Evolutionary conservation across 495 filamentous ascomycete species (phyloP).

Genomic region (Antarctomyces pellizariae): DNA sequence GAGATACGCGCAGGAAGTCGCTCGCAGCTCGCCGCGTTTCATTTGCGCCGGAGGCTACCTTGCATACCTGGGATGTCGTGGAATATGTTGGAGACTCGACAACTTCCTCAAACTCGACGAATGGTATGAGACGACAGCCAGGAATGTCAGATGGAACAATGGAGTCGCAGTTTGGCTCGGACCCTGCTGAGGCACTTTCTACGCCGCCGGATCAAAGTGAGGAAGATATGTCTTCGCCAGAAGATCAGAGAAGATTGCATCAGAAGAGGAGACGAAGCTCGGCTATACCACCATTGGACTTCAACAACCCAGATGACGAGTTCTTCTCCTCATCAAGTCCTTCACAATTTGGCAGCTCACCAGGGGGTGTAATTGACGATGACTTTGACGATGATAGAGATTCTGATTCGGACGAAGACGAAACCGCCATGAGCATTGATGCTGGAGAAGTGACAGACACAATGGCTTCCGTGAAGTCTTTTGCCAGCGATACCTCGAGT

Average conservation of each 20-base stretch:
- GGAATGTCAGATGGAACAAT: slow-evolving; percentile 20
- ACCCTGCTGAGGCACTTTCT: slow-evolving; percentile 36
- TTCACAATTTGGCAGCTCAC: slow-evolving; percentile 44
- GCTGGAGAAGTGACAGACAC: slow-evolving; percentile 48
- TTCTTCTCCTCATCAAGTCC: slow-evolving; percentile 56
- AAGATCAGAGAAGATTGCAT: slow-evolving; percentile 42
- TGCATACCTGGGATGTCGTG: slow-evolving; percentile 93
- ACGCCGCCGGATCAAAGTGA: slow-evolving; percentile 37
- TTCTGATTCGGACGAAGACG: slow-evolving; percentile 36
- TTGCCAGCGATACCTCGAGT: slow-evolving; percentile 35
- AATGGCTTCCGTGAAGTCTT: slow-evolving; percentile 29
- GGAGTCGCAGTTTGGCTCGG: slow-evolving; percentile 21
- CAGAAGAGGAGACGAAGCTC: slow-evolving; percentile 44
- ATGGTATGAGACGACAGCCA: slow-evolving; percentile 46
- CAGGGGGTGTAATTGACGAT: slow-evolving; percentile 32
- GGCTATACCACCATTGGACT: slow-evolving; percentile 32
- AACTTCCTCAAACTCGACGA: slow-evolving; percentile 53
- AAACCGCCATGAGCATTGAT: slow-evolving; percentile 52
- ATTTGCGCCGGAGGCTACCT: slow-evolving; percentile 88
- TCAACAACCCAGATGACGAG: slow-evolving; percentile 37
- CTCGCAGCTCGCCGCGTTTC: slow-evolving; percentile 85
- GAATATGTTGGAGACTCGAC: slow-evolving; percentile 76
- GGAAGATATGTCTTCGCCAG: slow-evolving; percentile 42
- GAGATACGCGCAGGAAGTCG: slow-evolving; percentile 77
- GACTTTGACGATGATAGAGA: slow-evolving; percentile 26